Conservation (phyloP, 495 filamentous ascomycete genomes). For the Xylaria nigripes region DNA sequence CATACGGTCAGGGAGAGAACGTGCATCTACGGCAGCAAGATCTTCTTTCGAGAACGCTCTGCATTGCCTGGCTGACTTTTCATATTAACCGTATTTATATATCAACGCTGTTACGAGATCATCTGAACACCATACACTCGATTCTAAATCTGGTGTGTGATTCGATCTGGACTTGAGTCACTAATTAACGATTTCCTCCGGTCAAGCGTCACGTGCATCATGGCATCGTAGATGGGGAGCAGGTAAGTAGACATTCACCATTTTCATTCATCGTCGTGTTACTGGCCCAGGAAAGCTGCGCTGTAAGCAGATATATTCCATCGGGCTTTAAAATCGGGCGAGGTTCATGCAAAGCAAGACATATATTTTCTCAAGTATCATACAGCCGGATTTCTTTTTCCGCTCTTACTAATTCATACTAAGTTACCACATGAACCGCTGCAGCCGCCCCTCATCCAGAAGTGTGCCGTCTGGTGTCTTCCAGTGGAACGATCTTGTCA, state of each 20-base stretch:
- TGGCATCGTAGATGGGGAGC: too few species aligned
- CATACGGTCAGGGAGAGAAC: not conserved
- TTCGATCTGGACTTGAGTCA: not conserved
- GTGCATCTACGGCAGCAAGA: conserved; percentile 4
- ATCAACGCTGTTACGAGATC: conserved; percentile 1
- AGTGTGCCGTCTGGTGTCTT: conserved; percentile 29
- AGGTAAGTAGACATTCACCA: too few species aligned
- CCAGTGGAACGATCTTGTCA: conserved; percentile 77
- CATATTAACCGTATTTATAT: not conserved
- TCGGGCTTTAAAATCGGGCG: too few species aligned
- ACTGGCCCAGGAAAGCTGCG: too few species aligned
- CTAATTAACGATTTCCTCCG: too few species aligned
- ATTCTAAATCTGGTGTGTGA: not conserved
- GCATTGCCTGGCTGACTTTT: not conserved
- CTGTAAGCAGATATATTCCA: too few species aligned
- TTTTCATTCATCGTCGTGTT: too few species aligned
- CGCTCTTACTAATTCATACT: not conserved
- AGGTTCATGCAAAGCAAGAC: too few species aligned
- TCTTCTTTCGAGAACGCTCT: not conserved
- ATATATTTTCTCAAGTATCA: too few species aligned
- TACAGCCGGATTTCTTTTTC: not conserved
- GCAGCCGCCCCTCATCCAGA: conserved; percentile 67
- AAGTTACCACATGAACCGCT: conserved; percentile 86
- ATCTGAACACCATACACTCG: not conserved
- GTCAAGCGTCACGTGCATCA: too few species aligned